These are phyloP conservation scores for Daldinia sp. DNA, from an alignment of 2,329 filamentous ascomycete species.

Conservation along the genomic window DNA sequence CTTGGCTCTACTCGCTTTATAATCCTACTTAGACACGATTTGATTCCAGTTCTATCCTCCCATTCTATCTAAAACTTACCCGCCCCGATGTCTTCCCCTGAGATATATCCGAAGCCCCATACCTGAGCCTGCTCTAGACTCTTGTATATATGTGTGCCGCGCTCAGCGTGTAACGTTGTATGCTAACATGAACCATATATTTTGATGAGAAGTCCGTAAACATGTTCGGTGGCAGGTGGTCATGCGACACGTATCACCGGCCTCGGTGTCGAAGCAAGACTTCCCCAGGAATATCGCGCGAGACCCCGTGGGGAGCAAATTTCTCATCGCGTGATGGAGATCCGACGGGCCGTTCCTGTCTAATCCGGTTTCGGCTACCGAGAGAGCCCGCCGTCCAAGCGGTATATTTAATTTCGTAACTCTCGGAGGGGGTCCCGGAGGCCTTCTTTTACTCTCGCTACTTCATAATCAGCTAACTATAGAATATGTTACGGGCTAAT, in stretches of 20 bases:
- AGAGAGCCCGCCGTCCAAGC: neutral
- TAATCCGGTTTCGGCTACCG: conserved; percentile 2
- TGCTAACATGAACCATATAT: conserved; percentile 2
- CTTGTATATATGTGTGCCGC: neutral
- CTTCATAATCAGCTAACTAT: neutral
- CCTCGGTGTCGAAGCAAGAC: conserved; percentile 28
- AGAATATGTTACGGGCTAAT: neutral
- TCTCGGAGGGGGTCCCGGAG: neutral
- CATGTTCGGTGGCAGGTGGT: conserved; percentile 27
- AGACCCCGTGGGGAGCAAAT: conserved; percentile 32
- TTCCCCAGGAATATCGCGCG: conserved; percentile 38
- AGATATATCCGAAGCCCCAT: neutral
- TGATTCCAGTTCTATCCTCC: neutral
- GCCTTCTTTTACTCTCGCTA: neutral
- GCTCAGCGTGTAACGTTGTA: neutral
- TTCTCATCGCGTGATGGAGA: neutral
- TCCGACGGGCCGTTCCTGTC: neutral
- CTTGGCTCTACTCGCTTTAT: neutral
- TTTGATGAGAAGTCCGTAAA: conserved; percentile 8
- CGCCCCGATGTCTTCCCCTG: neutral
- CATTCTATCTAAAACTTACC: neutral
- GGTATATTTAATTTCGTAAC: neutral
- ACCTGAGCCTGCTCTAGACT: neutral
- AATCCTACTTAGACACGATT: neutral
- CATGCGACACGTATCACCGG: conserved; percentile 13